Conservation (phyloP, 805 yeast species). For the Wickerhamiella nectarea region DNA sequence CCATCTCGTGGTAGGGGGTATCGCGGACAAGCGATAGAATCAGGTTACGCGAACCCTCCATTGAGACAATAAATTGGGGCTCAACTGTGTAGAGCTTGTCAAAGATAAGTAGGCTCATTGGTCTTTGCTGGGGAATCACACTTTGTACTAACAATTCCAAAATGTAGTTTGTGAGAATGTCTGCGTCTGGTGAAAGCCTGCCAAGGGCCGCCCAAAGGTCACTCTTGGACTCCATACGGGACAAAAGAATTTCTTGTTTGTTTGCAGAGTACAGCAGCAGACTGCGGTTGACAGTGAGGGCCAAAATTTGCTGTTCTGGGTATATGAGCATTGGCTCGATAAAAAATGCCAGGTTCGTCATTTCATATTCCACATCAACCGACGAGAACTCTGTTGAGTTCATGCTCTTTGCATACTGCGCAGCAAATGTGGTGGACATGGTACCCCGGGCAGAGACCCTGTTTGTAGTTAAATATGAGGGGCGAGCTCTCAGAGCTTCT, state of each 20-base stretch:
- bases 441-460: background rate
- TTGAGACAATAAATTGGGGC: background rate
- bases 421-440: background rate
- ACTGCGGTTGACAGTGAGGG: constrained; percentile 1
- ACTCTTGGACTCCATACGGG: background rate
- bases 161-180: background rate
- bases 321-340: constrained; percentile 7
- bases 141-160: background rate
- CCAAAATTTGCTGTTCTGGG: constrained; percentile 7
- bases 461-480: background rate
- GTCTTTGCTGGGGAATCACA: background rate
- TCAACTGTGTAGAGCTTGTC: constrained; percentile 5
- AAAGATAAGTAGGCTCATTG: background rate
- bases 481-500: too few relatives aligned
- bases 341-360: background rate
- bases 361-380: background rate
- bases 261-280: constrained; percentile 1
- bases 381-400: background rate
- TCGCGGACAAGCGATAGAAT: constrained; percentile 4
- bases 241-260: background rate
- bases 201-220: constrained; percentile 8
- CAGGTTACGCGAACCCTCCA: constrained; percentile 5
- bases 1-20: background rate
- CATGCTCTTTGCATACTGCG: background rate
- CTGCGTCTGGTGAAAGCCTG: background rate